Evolutionary conservation across 2,329 filamentous ascomycete species (phyloP), one percentile per base, ranked within the genome.

Genomic region (Chaetomium olivaceum): DNA sequence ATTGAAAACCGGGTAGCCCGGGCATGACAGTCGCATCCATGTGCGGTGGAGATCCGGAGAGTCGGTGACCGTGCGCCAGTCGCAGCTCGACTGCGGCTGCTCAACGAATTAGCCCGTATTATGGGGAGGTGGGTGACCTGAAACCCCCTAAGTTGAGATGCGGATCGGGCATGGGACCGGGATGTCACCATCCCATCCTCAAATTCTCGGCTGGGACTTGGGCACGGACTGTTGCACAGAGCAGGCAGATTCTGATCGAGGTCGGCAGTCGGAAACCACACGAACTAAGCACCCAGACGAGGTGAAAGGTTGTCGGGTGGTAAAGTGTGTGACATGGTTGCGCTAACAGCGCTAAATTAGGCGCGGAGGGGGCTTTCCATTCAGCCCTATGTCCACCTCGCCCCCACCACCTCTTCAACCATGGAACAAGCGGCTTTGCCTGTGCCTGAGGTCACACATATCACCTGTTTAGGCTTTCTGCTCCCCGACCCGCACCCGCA

Each of bases 291-390:
- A 36, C 33, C 33, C 11, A 6, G 16, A 11, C 19, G 6, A 21
- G 29, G 4, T 55, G 4, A 8, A 33, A 55, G 21, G n/a, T 29
- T 6, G 31, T 31, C 29, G 8, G 29, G 29, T 33, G 6, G 31
- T 36, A 12, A 12, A 12, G 9, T 36, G 33, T 8, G 29, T 21
- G 29, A 16, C 39, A n/a, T 43, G 51, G 51, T 29, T 21, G 43
- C 58, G 33, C 33, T 29, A 43, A 54, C 21, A 8, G 60, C 51
- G 51, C 60, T 62, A 62, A 62, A 62, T 56, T 56, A 56, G 36
- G 60, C 59, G 31, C 36, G 11, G 7, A 29, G 6, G 27, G 27
- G 58, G 48, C 19, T 25, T 23, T 62, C 60, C 19, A 25, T 23
- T 62, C 60, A 62, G 60, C 60, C 60, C 39, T 62, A 61, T 27